phyloP scores from a whole-genome alignment of 495 filamentous ascomycete species.

The Lophiostoma macrostomum region DNA sequence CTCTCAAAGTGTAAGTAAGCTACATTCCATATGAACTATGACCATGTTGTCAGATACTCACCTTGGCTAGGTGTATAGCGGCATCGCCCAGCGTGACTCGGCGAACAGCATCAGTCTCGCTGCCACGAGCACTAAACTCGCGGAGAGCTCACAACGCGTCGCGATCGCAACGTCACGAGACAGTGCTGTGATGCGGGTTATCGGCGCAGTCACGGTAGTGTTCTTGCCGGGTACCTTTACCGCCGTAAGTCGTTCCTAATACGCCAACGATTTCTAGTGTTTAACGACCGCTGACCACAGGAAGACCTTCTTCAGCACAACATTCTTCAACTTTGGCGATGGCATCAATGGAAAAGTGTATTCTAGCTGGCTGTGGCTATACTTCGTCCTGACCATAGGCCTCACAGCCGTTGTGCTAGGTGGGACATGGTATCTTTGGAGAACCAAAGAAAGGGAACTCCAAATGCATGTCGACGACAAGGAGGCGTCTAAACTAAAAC shows the following conservation, averaged over 20 bases:
- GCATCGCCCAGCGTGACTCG: conserved; percentile 20
- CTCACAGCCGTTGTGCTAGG: conserved; percentile 1
- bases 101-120: conserved; percentile 6
- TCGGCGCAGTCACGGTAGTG: conserved; percentile 16
- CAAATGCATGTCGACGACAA: no score
- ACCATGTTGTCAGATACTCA: background rate
- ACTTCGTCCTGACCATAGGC: conserved; percentile 7
- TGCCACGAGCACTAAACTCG: conserved; percentile 9
- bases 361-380: conserved; percentile 25
- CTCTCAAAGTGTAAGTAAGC: conserved; percentile 5
- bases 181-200: conserved; percentile 22
- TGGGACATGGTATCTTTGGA: conserved; percentile 9
- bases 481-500: no score
- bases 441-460: conserved; percentile 8
- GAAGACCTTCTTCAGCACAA: conserved; percentile 18
- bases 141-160: conserved; percentile 6
- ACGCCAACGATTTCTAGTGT: background rate
- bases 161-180: conserved; percentile 6
- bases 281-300: background rate
- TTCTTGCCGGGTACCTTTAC: conserved; percentile 15
- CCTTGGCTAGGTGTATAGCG: conserved; percentile 9
- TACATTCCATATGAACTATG: background rate
- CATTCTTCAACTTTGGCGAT: conserved; percentile 19
- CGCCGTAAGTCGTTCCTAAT: conserved; percentile 2
- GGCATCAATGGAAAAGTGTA: conserved; percentile 1